Conservation (phyloP, 225 moss, liverwort and hornwort genomes). For the Ulota crispa region DNA sequence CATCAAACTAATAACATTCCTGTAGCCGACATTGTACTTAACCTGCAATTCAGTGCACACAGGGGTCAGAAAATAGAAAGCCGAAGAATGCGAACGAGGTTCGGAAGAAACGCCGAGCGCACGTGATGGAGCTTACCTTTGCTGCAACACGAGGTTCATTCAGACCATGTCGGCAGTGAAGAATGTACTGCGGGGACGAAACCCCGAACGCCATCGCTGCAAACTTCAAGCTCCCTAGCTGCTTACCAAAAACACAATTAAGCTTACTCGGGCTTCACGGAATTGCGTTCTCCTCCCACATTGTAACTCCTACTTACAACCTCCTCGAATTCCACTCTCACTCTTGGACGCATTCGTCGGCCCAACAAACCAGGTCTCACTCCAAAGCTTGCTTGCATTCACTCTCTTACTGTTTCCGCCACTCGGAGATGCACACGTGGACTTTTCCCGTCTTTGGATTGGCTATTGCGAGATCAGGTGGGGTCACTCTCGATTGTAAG, state of each 20-base stretch:
- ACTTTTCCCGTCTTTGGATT: neutral
- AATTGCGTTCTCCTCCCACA: neutral
- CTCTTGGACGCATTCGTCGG: neutral
- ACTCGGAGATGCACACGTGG: slow-evolving; percentile 21
- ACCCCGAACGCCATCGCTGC: slow-evolving; percentile 41
- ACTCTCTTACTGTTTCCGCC: neutral
- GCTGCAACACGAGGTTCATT: neutral
- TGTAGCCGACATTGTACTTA: slow-evolving; percentile 23
- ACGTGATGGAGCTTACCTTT: slow-evolving; percentile 14
- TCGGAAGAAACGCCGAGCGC: no score
- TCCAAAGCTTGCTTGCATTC: neutral
- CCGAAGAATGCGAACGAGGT: neutral
- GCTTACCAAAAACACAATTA: neutral
- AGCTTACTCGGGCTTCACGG: neutral
- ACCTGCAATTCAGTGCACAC: slow-evolving; percentile 30
- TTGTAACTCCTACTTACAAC: neutral
- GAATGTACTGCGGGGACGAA: slow-evolving; percentile 32
- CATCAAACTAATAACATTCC: slow-evolving; percentile 3
- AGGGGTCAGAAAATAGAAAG: neutral
- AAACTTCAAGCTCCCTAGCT: neutral
- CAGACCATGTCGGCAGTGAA: slow-evolving; percentile 16
- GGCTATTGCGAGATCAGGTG: slow-evolving; percentile 26
- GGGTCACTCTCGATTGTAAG: neutral
- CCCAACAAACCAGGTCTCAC: neutral
- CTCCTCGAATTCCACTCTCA: neutral